A percentile compares a stretch with the other conserved stretches of the same genome.
These are phyloP conservation scores for Xylaria sp. DNA, from an alignment of 2,329 filamentous ascomycete genomes.

Conservation along the genomic window DNA sequence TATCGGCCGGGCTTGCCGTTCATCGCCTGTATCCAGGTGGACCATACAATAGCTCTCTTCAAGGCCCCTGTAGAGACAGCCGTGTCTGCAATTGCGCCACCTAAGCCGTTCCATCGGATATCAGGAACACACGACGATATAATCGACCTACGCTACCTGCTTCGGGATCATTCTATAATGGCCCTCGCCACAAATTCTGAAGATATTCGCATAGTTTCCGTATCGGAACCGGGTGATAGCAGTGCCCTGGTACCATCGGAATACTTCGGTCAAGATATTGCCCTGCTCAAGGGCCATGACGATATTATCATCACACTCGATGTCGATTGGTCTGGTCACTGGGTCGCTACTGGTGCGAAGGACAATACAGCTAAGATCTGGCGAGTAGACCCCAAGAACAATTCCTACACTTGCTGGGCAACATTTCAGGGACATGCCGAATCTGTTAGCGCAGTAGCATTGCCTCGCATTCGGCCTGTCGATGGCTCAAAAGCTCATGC, in stretches of 20 bases:
- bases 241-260: conserved; percentile 50
- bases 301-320: conserved; percentile 97
- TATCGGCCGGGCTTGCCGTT: conserved; percentile 72
- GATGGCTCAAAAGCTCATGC: conserved; percentile 75
- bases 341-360: conserved; percentile 95
- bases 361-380: conserved; percentile 94
- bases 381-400: conserved; percentile 80
- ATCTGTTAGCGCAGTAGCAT: conserved; percentile 87
- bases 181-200: conserved; percentile 96
- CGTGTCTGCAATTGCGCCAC: conserved; percentile 50
- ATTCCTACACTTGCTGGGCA: conserved; percentile 81
- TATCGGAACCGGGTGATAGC: conserved; percentile 56
- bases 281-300: conserved; percentile 85
- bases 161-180: conserved; percentile 81
- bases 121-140: conserved; percentile 98
- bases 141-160: conserved; percentile 89
- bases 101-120: conserved; percentile 75
- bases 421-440: conserved; percentile 92
- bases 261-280: conserved; percentile 92
- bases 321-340: conserved; percentile 95
- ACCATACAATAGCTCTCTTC: conserved; percentile 87
- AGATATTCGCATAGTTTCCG: conserved; percentile 86
- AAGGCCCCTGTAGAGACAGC: conserved; percentile 56
- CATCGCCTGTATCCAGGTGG: conserved; percentile 84
- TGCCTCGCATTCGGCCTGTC: conserved; percentile 76